These are phyloP conservation scores for Haematococcus lacustris DNA, from an alignment of 139 green algal species.

Conservation along the genomic window DNA sequence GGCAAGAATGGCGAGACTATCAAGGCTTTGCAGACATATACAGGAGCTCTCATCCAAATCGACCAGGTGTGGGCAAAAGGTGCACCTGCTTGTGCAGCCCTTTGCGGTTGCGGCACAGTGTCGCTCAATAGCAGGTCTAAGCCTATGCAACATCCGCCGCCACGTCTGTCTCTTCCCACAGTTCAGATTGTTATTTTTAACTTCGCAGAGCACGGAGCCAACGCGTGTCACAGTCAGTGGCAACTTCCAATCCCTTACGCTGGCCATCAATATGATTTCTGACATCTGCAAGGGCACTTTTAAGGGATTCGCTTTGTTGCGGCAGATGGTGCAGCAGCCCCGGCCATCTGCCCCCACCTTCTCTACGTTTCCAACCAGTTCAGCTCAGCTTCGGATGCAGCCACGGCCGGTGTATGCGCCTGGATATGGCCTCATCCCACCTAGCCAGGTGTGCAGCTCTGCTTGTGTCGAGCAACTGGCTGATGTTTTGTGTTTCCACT, in stretches of 20 bases:
- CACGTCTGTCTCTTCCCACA: too few relatives aligned
- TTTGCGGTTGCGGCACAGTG: too few relatives aligned
- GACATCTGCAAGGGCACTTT: conserved; percentile 60
- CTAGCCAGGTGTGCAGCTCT: conserved; percentile 34
- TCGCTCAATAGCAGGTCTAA: too few relatives aligned
- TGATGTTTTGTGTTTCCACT: too few relatives aligned
- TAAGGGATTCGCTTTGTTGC: conserved; percentile 59
- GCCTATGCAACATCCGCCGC: too few relatives aligned
- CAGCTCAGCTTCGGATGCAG: conserved; percentile 3
- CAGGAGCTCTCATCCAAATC: conserved; percentile 66
- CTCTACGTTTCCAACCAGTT: not conserved
- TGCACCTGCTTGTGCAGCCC: too few relatives aligned
- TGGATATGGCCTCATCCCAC: conserved; percentile 57
- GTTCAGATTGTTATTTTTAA: too few relatives aligned
- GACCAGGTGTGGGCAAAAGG: conserved; percentile 13
- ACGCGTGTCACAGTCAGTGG: conserved; percentile 46
- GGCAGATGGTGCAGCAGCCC: conserved; percentile 32
- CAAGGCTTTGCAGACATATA: conserved; percentile 79
- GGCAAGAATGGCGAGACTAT: conserved; percentile 79
- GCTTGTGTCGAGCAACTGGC: too few relatives aligned
- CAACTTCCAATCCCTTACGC: conserved; percentile 28
- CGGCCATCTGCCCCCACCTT: not conserved
- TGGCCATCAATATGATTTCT: conserved; percentile 35
- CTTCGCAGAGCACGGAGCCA: conserved; percentile 9
- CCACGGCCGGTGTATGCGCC: conserved; percentile 30